Percentiles rank a stretch among this genome's conserved stretches.
These are phyloP conservation scores for Astrothelium subdiscretum DNA, from an alignment of 495 filamentous ascomycete species.

Conservation along the genomic window DNA sequence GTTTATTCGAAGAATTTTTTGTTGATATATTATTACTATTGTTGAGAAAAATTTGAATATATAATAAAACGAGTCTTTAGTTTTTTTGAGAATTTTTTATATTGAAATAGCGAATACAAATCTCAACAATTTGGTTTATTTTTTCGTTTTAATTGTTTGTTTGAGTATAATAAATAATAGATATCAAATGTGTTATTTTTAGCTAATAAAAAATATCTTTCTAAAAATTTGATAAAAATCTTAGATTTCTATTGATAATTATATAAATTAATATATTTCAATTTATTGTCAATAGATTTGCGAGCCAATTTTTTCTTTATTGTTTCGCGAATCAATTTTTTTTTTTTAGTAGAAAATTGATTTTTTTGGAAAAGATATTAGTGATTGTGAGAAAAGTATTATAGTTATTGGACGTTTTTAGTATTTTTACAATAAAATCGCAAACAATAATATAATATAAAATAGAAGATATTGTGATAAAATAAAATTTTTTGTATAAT, in stretches of 20 bases:
- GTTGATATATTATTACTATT: background rate
- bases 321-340: background rate
- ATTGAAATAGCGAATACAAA: background rate
- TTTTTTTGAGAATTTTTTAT: background rate
- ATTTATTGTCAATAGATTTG: background rate
- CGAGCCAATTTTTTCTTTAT: background rate
- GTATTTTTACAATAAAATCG: constrained; percentile 5
- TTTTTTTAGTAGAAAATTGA: background rate
- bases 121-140: constrained; percentile 4
- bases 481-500: background rate
- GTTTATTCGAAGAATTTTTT: background rate
- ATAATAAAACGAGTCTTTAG: background rate
- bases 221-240: background rate
- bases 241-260: background rate
- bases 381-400: background rate
- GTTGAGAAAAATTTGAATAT: background rate
- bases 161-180: constrained; percentile 2
- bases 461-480: background rate
- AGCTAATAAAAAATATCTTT: background rate
- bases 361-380: background rate
- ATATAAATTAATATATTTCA: background rate
- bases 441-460: background rate
- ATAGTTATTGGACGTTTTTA: background rate
- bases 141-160: background rate
- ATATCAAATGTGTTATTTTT: background rate